These are phyloP conservation scores for Hanseniaspora occidentalis DNA, from an alignment of 805 yeast species.

Conservation along the genomic window DNA sequence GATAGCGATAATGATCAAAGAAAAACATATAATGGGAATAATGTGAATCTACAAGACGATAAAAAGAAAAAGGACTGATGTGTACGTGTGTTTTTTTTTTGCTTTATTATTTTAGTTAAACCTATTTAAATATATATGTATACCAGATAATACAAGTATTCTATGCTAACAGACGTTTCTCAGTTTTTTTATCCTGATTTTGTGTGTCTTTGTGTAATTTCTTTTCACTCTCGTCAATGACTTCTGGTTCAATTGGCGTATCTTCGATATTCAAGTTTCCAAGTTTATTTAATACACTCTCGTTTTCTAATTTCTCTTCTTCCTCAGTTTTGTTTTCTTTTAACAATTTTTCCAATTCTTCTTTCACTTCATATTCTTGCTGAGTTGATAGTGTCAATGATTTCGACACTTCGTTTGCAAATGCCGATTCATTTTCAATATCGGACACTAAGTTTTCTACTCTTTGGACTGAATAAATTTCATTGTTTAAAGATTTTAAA, in stretches of 20 bases:
- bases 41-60: conserved; percentile 35
- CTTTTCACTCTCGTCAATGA: too few relatives aligned
- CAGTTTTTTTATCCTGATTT: too few relatives aligned
- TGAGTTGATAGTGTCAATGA: conserved; percentile 14
- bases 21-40: conserved; percentile 46
- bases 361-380: conserved; percentile 26
- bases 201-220: too few relatives aligned
- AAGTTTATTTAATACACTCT: too few relatives aligned
- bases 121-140: too few relatives aligned
- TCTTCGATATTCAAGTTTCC: too few relatives aligned
- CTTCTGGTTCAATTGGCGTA: too few relatives aligned
- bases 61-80: conserved; percentile 7
- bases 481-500: conserved; percentile 27
- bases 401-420: conserved; percentile 21
- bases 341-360: conserved; percentile 27
- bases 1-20: conserved; percentile 25
- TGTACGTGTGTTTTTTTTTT: not conserved
- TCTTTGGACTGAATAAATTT: conserved; percentile 31
- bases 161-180: too few relatives aligned
- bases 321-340: conserved; percentile 13
- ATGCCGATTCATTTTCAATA: conserved; percentile 29
- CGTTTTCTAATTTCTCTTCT: conserved; percentile 6
- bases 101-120: too few relatives aligned
- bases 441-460: conserved; percentile 31
- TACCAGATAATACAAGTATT: too few relatives aligned